Base-by-base conservation (phyloP, 2,329 filamentous ascomycete species). In the Tolypocladium album region DNA sequence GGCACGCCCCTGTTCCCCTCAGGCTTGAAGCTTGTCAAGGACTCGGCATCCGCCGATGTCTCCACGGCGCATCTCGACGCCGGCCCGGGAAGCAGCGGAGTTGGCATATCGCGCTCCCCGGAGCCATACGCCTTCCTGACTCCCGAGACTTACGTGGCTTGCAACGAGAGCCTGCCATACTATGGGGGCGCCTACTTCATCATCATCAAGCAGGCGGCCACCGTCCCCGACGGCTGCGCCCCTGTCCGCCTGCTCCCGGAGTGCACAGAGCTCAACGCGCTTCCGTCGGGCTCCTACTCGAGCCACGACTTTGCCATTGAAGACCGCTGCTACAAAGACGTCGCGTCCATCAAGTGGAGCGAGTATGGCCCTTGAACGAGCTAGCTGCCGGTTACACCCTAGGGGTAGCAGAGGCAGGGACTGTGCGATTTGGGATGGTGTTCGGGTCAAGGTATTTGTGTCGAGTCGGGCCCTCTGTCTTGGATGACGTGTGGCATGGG, bases 231-330 rank as follows among this genome's bases (percentile, higher is more conserved):
- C 15, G 71, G 67, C 20, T 81, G 79, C 63, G 74, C 69, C 1
- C 65, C 72, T 6, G 67, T 81, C 56, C 67, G 64, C 7, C 67
- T 81, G 47, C 59, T 79, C 12, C 74, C 78, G 8, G 68, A 77
- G 64, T 80, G 78, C 57, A 70, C 72, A 0, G 39, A 62, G 52
- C 67, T 79, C 55, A 66, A 71, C 9, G 66, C 67, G 15, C 64
- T 76, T 34, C 71, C 73, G 1, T 65, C 63, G 22, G 72, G 69
- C 0, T 71, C 71, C 36, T 61, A 65, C 20, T 63, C 71, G 2
- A 76, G 67, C 59, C 76, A 80, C 63, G 65, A 74, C 22, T 73
- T 69, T 63, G 75, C 71, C 0, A 63, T 69, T n/a, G 61, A 63
- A 1, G 69, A 71, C 4, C 65, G 65, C 27, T 80, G 78, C 65